Evolutionary conservation across 768 basidiomycete species (phyloP), one percentile per base, ranked within the genome.

Genomic region (Suillus paluster): DNA sequence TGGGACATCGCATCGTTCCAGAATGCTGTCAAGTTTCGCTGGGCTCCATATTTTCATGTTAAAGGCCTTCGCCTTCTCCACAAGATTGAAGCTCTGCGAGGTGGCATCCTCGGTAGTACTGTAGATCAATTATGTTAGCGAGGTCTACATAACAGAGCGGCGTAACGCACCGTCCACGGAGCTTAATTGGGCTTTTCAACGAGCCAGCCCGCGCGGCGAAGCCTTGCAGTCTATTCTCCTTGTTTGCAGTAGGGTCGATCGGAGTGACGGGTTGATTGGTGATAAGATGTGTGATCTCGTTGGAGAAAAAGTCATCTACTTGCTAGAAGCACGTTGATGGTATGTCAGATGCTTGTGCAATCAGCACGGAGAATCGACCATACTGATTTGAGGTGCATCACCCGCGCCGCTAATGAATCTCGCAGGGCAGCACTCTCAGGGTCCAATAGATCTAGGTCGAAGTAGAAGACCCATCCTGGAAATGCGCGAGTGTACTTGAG

Each of bases 1-100:
- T 50, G 75, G 70, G 10, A 79, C 73, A 38, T 87, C 77, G 67
- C 90, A 92, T 57, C 91, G 87, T 54, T 85, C 81, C 52, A 93
- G 74, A 53, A 93, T 87, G 66, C 86, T 92, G 38, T 86, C 83
- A 2, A 93, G 82, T 71, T 93, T 93, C 15, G 78, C 71, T 2
- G 88, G 78, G 46, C 75, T 87, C 97, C 97, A 99, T 30, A 98
- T 85, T 77, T 97, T 99, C 73, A 93, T 90, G 34, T 85, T 84
- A 61, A 88, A 88, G 41, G 81, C 79, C 25, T 83, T 74, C 10
- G 94, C 92, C 68, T 93, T 90, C 50, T 81, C 75, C 19, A 90
- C 78, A 41, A 91, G 79, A 64, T 84, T 83, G 44, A 81, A 83
- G 66, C 64, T 77, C 60, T 72, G 67, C 58, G 63, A 25, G 41